Percentiles rank a stretch among this genome's conserved stretches.
Evolutionary conservation across 2,329 filamentous ascomycete species (phyloP).

Genomic region (Aureobasidium sp.): DNA sequence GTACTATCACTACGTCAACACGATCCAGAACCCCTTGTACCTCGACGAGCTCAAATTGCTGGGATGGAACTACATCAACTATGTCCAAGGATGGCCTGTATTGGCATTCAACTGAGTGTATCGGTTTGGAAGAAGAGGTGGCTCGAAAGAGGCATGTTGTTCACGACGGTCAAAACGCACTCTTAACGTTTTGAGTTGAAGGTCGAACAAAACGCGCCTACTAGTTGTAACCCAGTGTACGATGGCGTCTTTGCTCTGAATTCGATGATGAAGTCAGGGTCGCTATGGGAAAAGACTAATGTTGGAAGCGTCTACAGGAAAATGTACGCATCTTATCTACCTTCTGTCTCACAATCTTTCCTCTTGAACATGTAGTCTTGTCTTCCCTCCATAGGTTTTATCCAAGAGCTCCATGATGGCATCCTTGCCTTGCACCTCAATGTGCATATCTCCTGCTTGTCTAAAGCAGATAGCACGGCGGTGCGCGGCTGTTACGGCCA

Average conservation of each 20-base stretch:
- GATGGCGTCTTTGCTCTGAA: too few species aligned
- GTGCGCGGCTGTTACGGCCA: background rate
- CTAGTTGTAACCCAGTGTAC: too few species aligned
- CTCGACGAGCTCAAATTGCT: conserved; percentile 13
- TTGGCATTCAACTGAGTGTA: background rate
- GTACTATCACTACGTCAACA: conserved; percentile 16
- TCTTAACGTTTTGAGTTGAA: background rate
- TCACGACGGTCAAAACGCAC: background rate
- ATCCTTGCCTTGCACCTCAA: conserved; percentile 24
- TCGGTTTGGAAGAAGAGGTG: background rate
- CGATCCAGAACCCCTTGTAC: conserved; percentile 3
- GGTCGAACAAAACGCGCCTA: too few species aligned
- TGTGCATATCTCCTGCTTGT: conserved; percentile 30
- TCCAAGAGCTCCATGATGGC: conserved; percentile 22
- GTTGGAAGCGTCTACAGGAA: too few species aligned
- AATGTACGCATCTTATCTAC: too few species aligned
- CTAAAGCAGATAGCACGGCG: conserved; percentile 27
- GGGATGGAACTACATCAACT: conserved; percentile 16
- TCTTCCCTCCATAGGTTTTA: background rate
- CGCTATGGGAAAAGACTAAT: too few species aligned
- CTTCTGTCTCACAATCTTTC: background rate
- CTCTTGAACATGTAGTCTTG: background rate
- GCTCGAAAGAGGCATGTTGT: background rate
- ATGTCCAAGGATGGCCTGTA: conserved; percentile 13
- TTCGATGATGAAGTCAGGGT: too few species aligned